Evolutionary conservation across 306 rosid genomes (phyloP).

Genomic region (Quercus robur): DNA sequence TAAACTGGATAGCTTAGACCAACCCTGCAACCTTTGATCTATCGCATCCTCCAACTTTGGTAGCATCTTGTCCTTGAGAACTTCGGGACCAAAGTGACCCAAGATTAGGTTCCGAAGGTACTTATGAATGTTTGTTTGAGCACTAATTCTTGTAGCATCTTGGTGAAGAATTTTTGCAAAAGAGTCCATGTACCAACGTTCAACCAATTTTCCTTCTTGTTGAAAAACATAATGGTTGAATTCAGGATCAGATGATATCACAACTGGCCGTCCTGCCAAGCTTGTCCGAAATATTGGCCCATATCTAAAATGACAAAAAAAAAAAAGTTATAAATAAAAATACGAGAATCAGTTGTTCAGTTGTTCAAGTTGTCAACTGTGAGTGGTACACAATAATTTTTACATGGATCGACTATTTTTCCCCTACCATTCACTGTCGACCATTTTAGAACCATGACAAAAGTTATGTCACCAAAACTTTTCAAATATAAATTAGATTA

Average conservation of each 20-base stretch:
- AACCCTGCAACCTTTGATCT: not conserved
- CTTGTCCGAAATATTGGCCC: not conserved
- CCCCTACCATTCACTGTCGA: too few relatives aligned
- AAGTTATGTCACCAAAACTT: too few relatives aligned
- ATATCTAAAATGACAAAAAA: not conserved
- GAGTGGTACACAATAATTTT: too few relatives aligned
- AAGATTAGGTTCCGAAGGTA: not conserved
- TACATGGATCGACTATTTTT: too few relatives aligned
- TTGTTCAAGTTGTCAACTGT: too few relatives aligned
- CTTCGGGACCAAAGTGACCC: not conserved
- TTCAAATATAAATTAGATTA: not conserved
- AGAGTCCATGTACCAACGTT: not conserved
- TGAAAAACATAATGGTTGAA: not conserved
- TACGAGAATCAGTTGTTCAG: too few relatives aligned
- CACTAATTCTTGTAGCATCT: not conserved
- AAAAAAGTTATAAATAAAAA: too few relatives aligned
- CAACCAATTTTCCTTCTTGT: conserved; percentile 2
- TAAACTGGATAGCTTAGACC: not conserved
- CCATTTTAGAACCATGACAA: too few relatives aligned
- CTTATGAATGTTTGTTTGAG: not conserved
- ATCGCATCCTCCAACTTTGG: not conserved
- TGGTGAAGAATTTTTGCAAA: not conserved
- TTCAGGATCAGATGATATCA: not conserved
- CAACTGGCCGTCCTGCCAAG: not conserved
- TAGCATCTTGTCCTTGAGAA: not conserved